Conservation (phyloP, 257 asterid genomes). For the Solanum peruvianum region DNA sequence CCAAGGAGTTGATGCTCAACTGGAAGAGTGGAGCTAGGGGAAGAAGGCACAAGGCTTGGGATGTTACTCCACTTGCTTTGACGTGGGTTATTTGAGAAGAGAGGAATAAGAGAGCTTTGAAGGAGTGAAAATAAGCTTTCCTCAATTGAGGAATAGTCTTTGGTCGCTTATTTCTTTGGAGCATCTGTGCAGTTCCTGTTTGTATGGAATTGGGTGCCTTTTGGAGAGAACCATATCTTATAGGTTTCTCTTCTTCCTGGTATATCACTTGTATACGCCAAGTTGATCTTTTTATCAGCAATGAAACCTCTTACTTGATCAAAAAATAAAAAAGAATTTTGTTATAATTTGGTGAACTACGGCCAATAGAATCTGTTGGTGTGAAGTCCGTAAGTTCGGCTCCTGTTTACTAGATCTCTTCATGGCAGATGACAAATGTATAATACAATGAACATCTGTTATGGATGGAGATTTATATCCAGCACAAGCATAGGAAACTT, state of each 20-base stretch:
- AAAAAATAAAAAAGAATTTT: not conserved
- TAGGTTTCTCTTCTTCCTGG: not conserved
- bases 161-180: not conserved
- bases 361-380: not conserved
- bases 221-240: not conserved
- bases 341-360: not conserved
- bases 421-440: not conserved
- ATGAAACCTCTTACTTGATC: not conserved
- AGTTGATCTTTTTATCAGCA: not conserved
- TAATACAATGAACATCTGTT: not conserved
- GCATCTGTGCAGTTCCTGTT: not conserved
- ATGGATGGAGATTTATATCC: not conserved
- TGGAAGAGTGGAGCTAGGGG: not conserved
- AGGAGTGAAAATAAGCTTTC: not conserved
- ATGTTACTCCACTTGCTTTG: not conserved
- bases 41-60: not conserved
- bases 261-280: not conserved
- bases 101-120: not conserved
- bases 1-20: not conserved
- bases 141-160: not conserved
- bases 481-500: not conserved
- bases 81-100: not conserved
- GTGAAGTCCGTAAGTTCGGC: not conserved
- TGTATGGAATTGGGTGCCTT: not conserved
- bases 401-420: not conserved